These are phyloP conservation scores for Saccharomyces pastorianus DNA, from an alignment of 1,139 yeast genomes.

Conservation along the genomic window DNA sequence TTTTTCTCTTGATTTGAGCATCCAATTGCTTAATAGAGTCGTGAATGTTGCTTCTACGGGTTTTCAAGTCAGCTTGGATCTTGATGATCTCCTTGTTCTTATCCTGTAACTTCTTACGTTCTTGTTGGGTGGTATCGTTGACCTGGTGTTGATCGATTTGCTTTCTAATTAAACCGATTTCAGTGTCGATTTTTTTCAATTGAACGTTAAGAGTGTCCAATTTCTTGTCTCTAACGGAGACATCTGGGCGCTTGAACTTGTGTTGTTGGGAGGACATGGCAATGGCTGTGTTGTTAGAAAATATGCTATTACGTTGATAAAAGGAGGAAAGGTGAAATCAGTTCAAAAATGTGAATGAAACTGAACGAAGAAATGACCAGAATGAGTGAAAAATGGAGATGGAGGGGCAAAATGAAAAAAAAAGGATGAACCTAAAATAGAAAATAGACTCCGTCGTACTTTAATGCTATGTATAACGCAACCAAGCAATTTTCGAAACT, in stretches of 20 bases:
- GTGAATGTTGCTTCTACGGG: conserved; percentile 56
- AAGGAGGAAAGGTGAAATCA: neutral
- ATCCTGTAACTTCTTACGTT: conserved; percentile 56
- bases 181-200: conserved; percentile 59
- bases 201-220: conserved; percentile 55
- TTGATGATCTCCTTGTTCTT: conserved; percentile 59
- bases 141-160: conserved; percentile 36
- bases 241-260: conserved; percentile 64
- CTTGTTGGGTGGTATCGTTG: conserved; percentile 36
- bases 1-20: conserved; percentile 63
- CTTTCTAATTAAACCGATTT: conserved; percentile 28
- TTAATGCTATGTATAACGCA: neutral
- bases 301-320: neutral
- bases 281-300: neutral
- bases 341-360: neutral
- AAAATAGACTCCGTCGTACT: neutral
- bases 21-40: conserved; percentile 72
- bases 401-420: neutral
- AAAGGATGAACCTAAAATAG: neutral
- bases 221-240: conserved; percentile 46
- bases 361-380: neutral
- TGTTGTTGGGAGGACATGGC: conserved; percentile 3
- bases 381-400: neutral
- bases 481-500: neutral
- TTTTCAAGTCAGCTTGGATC: conserved; percentile 63